Evolutionary conservation across 2,329 filamentous ascomycete species (phyloP).

Genomic region (Pseudopyricularia javanii): DNA sequence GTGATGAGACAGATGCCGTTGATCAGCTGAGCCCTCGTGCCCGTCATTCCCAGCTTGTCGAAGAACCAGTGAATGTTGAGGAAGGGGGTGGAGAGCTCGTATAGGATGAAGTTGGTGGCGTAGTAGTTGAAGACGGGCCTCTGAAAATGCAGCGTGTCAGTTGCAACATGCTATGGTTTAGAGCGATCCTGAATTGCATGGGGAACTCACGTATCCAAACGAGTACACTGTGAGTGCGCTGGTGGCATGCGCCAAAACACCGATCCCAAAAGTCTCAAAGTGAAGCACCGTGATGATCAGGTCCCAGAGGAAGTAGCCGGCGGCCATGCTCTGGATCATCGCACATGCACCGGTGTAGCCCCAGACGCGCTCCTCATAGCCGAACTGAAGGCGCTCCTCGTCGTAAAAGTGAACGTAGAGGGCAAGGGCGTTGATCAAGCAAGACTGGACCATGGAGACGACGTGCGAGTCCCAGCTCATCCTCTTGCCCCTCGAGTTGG

Average conservation of each 20-base stretch:
- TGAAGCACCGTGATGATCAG: slow-evolving; percentile 56
- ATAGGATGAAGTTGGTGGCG: slow-evolving; percentile 68
- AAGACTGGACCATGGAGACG: slow-evolving; percentile 69
- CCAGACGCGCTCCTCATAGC: slow-evolving; percentile 58
- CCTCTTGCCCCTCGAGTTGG: slow-evolving; percentile 48
- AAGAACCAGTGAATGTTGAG: slow-evolving; percentile 88
- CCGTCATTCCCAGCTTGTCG: slow-evolving; percentile 74
- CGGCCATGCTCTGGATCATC: slow-evolving; percentile 63
- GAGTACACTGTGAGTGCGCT: slow-evolving; percentile 63
- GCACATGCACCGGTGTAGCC: slow-evolving; percentile 63
- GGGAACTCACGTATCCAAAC: slow-evolving; percentile 61
- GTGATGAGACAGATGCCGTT: slow-evolving; percentile 62
- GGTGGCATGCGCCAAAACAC: slow-evolving; percentile 65
- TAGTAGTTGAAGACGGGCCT: slow-evolving; percentile 79
- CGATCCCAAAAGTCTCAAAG: slow-evolving; percentile 60
- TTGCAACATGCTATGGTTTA: not conserved
- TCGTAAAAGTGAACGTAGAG: slow-evolving; percentile 61
- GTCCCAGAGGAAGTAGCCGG: slow-evolving; percentile 81
- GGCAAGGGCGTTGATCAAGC: slow-evolving; percentile 59
- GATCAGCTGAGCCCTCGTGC: slow-evolving; percentile 59
- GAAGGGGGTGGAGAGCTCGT: slow-evolving; percentile 76
- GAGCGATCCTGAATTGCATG: not conserved
- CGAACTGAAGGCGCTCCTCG: slow-evolving; percentile 53
- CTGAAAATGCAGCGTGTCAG: slow-evolving; percentile 17
- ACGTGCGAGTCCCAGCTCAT: slow-evolving; percentile 82